Percentiles rank a stretch among this genome's conserved stretches.
phyloP scores from a whole-genome alignment of 495 filamentous ascomycete genomes.

The Hypoxylon intermedium region DNA sequence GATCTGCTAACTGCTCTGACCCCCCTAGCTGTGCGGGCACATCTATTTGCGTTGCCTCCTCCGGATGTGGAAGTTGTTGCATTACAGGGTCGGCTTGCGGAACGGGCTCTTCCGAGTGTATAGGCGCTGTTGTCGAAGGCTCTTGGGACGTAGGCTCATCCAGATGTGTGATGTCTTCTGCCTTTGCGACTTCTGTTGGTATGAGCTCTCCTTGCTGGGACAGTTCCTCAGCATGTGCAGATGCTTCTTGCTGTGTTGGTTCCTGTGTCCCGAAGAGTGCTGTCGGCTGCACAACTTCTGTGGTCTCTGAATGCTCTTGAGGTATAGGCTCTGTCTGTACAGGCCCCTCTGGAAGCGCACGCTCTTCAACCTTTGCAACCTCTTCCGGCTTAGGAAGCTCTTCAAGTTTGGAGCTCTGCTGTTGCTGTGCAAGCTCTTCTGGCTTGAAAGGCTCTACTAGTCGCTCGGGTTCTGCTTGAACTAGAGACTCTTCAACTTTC shows the following conservation, averaged over 20 bases:
- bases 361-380: neutral
- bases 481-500: neutral
- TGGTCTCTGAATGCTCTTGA: no score
- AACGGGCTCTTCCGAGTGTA: neutral
- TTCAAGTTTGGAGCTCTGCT: neutral
- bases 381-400: neutral
- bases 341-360: constrained; percentile 3
- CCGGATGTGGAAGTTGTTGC: neutral
- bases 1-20: neutral
- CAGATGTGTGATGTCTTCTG: neutral
- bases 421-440: neutral
- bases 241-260: no score
- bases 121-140: no score
- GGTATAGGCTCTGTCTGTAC: neutral
- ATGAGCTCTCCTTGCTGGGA: no score
- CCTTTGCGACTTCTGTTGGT: no score
- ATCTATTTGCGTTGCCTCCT: neutral
- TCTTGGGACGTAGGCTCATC: no score
- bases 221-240: no score
- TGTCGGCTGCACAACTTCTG: no score
- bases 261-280: no score
- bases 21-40: constrained; percentile 7
- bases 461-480: no score
- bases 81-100: neutral
- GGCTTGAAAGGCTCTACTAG: neutral